Percentiles rank a stretch among this genome's conserved stretches.
phyloP scores from a whole-genome alignment of 2,329 filamentous ascomycete species.

The Chaetomiaceae sp. region DNA sequence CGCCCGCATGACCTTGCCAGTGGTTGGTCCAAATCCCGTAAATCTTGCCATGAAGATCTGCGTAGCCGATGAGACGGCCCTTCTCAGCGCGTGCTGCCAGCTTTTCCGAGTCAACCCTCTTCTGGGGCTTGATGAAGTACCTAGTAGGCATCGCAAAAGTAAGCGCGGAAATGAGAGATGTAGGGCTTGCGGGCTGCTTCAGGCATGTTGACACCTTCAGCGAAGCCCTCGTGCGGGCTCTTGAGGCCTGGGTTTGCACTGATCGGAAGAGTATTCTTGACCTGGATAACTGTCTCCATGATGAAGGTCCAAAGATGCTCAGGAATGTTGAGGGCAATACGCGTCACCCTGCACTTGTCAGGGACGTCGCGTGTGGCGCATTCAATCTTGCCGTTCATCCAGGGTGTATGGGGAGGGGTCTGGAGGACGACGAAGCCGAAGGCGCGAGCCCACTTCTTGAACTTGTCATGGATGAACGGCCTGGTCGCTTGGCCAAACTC shows the following conservation, averaged over 20 bases:
- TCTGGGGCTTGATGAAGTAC: not conserved
- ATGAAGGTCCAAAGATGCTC: not conserved
- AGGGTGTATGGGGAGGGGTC: not conserved
- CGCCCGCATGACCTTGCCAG: not conserved
- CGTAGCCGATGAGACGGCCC: not conserved
- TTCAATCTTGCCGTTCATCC: slow-evolving; percentile 1
- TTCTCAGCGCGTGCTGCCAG: not conserved
- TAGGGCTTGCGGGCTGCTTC: not conserved
- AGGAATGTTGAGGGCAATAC: not conserved
- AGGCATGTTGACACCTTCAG: not conserved
- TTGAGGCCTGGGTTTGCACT: not conserved
- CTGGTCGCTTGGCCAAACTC: not conserved
- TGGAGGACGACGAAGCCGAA: not conserved
- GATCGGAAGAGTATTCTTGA: not conserved
- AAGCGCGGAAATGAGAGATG: not conserved
- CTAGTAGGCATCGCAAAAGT: slow-evolving; percentile 5
- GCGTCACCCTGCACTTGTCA: not conserved
- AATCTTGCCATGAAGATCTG: not conserved
- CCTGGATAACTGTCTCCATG: not conserved
- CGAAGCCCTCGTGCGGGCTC: not conserved
- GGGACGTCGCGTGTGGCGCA: not conserved
- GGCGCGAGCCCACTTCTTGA: not conserved
- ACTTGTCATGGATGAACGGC: not conserved
- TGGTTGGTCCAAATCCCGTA: not conserved
- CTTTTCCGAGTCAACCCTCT: not conserved